These are phyloP conservation scores for Cyberlindnera americana DNA, from an alignment of 805 yeast species.

Conservation along the genomic window DNA sequence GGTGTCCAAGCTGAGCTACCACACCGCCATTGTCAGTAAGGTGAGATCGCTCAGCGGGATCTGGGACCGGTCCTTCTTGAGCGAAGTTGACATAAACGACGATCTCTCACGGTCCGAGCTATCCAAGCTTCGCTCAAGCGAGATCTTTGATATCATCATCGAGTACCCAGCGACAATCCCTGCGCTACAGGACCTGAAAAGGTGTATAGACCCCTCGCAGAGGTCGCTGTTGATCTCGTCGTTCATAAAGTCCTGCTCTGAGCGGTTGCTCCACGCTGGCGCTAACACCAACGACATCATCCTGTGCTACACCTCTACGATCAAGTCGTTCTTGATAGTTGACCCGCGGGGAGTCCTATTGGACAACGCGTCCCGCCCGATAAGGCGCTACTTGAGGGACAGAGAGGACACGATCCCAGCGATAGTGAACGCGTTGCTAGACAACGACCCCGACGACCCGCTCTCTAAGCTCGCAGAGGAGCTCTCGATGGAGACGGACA, in stretches of 20 bases:
- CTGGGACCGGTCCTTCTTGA: conserved; percentile 21
- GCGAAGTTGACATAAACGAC: conserved; percentile 9
- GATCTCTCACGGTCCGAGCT: conserved; percentile 15
- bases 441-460: conserved; percentile 26
- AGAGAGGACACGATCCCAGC: conserved; percentile 69
- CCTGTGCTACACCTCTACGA: conserved; percentile 63
- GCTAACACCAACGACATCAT: conserved; percentile 73
- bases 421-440: conserved; percentile 68
- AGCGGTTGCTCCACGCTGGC: conserved; percentile 69
- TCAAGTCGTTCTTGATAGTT: conserved; percentile 65
- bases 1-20: conserved; percentile 10
- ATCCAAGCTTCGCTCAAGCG: conserved; percentile 44
- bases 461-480: conserved; percentile 55
- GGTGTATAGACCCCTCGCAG: conserved; percentile 48
- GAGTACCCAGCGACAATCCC: conserved; percentile 48
- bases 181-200: conserved; percentile 56
- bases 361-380: conserved; percentile 74
- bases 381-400: conserved; percentile 64
- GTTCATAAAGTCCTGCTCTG: conserved; percentile 44
- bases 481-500: conserved; percentile 32
- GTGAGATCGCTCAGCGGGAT: conserved; percentile 9
- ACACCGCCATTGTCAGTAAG: conserved; percentile 6
- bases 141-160: conserved; percentile 55
- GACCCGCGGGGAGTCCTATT: conserved; percentile 85
- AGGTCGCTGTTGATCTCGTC: conserved; percentile 47